These are phyloP conservation scores for Sphagnum fallax DNA, from an alignment of 228 moss, liverwort and hornwort genomes.

Conservation along the genomic window DNA sequence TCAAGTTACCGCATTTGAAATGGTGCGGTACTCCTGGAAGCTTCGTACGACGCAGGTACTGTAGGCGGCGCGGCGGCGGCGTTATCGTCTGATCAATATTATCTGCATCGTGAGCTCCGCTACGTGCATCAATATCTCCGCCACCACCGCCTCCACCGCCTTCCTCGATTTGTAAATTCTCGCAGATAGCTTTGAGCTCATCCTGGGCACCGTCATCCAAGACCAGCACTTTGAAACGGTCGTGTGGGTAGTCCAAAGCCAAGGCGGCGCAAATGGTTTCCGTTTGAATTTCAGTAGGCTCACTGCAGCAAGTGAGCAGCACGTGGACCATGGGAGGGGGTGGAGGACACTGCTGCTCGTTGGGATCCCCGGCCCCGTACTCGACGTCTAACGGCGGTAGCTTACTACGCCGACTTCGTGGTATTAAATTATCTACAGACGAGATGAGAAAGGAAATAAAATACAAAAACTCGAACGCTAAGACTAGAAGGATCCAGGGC, in stretches of 20 bases:
- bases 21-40: slow-evolving; percentile 26
- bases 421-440: not conserved
- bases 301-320: slow-evolving; percentile 29
- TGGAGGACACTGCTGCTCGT: not conserved
- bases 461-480: not conserved
- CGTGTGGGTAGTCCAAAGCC: slow-evolving; percentile 18
- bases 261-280: slow-evolving; percentile 32
- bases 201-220: slow-evolving; percentile 5
- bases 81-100: no score
- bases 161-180: slow-evolving; percentile 13
- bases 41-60: slow-evolving; percentile 11
- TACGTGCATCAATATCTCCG: no score
- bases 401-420: not conserved
- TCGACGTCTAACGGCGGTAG: slow-evolving; percentile 3
- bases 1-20: slow-evolving; percentile 11
- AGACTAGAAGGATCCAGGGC: not conserved
- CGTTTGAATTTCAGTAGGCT: slow-evolving; percentile 24
- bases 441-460: not conserved
- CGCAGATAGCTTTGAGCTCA: slow-evolving; percentile 16
- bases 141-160: slow-evolving; percentile 5
- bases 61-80: not conserved
- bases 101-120: no score
- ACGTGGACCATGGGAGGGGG: slow-evolving; percentile 23
- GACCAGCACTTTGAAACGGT: slow-evolving; percentile 26
- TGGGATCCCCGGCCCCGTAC: no score